Evolutionary conservation across 2,329 filamentous ascomycete species (phyloP).

Genomic region (Plectosphaerella cucumerina): DNA sequence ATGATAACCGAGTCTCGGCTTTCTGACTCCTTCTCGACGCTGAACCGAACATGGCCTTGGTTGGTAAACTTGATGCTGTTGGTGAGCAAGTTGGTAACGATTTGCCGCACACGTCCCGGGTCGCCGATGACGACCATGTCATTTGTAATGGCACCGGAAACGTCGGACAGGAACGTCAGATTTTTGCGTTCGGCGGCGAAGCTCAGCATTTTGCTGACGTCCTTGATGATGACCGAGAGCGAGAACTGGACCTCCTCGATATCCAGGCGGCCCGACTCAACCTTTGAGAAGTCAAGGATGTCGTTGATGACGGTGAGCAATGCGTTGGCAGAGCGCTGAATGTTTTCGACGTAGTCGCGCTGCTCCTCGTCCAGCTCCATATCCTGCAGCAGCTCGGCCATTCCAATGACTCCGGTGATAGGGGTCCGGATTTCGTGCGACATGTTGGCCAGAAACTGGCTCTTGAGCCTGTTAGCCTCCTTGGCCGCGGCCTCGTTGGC

Average conservation of each 20-base stretch:
- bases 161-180: slow-evolving; percentile 64
- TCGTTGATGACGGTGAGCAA: slow-evolving; percentile 87
- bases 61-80: slow-evolving; percentile 75
- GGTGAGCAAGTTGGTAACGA: slow-evolving; percentile 74
- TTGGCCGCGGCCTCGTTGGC: slow-evolving; percentile 76
- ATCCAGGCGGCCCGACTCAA: slow-evolving; percentile 72
- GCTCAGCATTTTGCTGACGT: slow-evolving; percentile 82
- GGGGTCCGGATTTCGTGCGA: slow-evolving; percentile 77
- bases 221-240: slow-evolving; percentile 66
- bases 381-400: slow-evolving; percentile 70
- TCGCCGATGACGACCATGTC: slow-evolving; percentile 82
- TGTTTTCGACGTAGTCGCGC: slow-evolving; percentile 70
- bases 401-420: slow-evolving; percentile 76
- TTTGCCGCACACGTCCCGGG: slow-evolving; percentile 77
- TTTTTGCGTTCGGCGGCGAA: slow-evolving; percentile 81
- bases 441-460: slow-evolving; percentile 77
- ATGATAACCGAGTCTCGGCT: slow-evolving; percentile 61
- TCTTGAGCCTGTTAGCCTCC: slow-evolving; percentile 76
- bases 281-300: slow-evolving; percentile 85
- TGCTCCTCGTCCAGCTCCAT: slow-evolving; percentile 67
- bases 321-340: slow-evolving; percentile 75
- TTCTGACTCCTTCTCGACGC: slow-evolving; percentile 60
- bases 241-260: slow-evolving; percentile 81
- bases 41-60: slow-evolving; percentile 63
- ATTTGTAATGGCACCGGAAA: slow-evolving; percentile 57